These are phyloP conservation scores for Calonectria pseudoreteaudii DNA, from an alignment of 2,329 filamentous ascomycete genomes.

Conservation along the genomic window DNA sequence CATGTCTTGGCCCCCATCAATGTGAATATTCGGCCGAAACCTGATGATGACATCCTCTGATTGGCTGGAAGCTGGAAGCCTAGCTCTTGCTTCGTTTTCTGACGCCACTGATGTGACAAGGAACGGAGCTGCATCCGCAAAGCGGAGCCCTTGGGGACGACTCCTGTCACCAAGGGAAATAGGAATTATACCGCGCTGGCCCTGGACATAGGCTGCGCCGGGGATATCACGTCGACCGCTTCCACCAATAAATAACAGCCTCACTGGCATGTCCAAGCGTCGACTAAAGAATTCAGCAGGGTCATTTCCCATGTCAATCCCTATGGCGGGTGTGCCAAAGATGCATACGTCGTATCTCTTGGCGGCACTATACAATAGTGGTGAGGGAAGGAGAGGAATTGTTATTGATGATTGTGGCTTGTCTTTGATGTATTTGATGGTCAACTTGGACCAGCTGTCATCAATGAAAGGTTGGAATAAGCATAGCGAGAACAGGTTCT, in stretches of 20 bases:
- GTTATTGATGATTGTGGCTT: constrained; percentile 1
- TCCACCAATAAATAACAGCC: constrained; percentile 7
- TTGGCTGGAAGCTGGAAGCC: not conserved
- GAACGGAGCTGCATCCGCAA: constrained; percentile 7
- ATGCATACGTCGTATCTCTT: not conserved
- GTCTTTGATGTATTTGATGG: not conserved
- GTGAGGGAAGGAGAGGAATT: not conserved
- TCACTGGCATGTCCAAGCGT: not conserved
- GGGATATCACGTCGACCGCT: constrained; percentile 4
- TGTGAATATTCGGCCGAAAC: constrained; percentile 9
- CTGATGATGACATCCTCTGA: not conserved
- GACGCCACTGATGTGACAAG: constrained; percentile 7
- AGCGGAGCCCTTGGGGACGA: not conserved
- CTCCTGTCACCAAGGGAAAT: not conserved
- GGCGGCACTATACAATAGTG: not conserved
- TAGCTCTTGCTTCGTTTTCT: not conserved
- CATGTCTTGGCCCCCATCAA: constrained; percentile 1
- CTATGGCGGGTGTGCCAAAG: not conserved
- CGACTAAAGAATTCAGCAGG: not conserved
- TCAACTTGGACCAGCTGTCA: constrained; percentile 1
- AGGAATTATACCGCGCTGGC: not conserved
- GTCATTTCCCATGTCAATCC: not conserved
- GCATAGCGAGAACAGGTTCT: not conserved
- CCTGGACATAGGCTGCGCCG: not conserved
- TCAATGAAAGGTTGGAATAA: constrained; percentile 7